Percentiles rank a stretch among this genome's conserved stretches.
Conservation (phyloP, 768 basidiomycete species). For the Boletus bicolor region DNA sequence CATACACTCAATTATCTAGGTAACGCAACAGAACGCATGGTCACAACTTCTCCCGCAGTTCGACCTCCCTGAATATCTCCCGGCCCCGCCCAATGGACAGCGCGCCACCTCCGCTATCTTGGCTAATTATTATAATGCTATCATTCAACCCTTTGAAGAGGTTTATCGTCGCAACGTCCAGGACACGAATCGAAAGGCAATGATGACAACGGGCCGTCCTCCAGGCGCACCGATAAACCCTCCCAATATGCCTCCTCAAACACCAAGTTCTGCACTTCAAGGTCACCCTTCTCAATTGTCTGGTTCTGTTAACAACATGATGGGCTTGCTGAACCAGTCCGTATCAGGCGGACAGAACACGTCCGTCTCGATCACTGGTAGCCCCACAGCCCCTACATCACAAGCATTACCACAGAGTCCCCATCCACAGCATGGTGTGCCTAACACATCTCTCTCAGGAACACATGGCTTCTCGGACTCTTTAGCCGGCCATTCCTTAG, state of each 20-base stretch:
- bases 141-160: conserved; percentile 74
- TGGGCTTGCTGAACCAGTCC: conserved; percentile 27
- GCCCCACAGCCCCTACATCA: conserved; percentile 23
- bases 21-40: conserved; percentile 57
- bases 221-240: conserved; percentile 16
- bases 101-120: conserved; percentile 50
- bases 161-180: conserved; percentile 58
- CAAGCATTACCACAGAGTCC: conserved; percentile 33
- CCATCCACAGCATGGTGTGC: conserved; percentile 23
- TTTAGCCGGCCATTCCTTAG: conserved; percentile 20
- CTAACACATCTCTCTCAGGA: conserved; percentile 23
- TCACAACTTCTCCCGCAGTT: conserved; percentile 49
- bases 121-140: conserved; percentile 55
- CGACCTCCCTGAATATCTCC: conserved; percentile 57
- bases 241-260: conserved; percentile 17
- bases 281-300: conserved; percentile 21
- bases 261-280: conserved; percentile 9
- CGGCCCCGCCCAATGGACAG: conserved; percentile 43
- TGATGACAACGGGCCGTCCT: conserved; percentile 40
- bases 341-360: conserved; percentile 18
- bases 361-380: conserved; percentile 20
- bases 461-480: conserved; percentile 26
- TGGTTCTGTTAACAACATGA: conserved; percentile 20
- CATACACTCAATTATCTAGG: conserved; percentile 31
- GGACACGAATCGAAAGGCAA: conserved; percentile 56